A percentile compares a stretch with the other conserved stretches of the same genome.
These are phyloP conservation scores for Artemisia argyi DNA, from an alignment of 129 eudicot genomes.

Conservation along the genomic window DNA sequence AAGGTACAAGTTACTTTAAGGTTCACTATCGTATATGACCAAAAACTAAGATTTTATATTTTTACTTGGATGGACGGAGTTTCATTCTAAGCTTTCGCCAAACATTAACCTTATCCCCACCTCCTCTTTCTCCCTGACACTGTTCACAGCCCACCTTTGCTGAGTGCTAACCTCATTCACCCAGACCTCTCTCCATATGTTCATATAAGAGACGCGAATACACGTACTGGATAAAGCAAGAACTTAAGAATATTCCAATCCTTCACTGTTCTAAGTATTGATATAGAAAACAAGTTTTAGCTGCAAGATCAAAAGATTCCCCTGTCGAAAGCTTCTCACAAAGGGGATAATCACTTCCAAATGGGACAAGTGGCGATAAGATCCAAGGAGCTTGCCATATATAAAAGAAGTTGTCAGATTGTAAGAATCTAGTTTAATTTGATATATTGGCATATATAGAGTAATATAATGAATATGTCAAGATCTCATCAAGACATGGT, in stretches of 20 bases:
- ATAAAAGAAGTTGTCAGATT: not conserved
- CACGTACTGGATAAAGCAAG: too few relatives aligned
- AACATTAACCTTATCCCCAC: not conserved
- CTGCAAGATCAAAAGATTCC: conserved; percentile 1
- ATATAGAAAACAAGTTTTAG: too few relatives aligned
- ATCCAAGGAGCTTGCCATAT: not conserved
- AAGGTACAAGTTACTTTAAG: conserved; percentile 9
- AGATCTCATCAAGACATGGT: not conserved
- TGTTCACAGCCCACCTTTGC: not conserved
- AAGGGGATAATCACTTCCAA: not conserved
- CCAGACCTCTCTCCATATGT: conserved; percentile 1
- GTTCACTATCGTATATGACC: not conserved
- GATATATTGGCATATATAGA: too few relatives aligned
- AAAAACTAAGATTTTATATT: not conserved
- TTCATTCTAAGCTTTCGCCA: not conserved
- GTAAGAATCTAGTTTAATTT: not conserved
- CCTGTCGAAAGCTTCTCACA: not conserved
- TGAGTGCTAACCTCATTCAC: not conserved
- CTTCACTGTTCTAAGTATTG: too few relatives aligned
- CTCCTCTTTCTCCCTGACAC: not conserved
- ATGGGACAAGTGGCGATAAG: not conserved
- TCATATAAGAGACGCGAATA: too few relatives aligned
- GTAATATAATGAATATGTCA: not conserved
- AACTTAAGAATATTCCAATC: too few relatives aligned
- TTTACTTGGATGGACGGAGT: not conserved